Evolutionary conservation across 768 basidiomycete species (phyloP), one percentile per base, ranked within the genome.

Genomic region (Tricholomella constricta): DNA sequence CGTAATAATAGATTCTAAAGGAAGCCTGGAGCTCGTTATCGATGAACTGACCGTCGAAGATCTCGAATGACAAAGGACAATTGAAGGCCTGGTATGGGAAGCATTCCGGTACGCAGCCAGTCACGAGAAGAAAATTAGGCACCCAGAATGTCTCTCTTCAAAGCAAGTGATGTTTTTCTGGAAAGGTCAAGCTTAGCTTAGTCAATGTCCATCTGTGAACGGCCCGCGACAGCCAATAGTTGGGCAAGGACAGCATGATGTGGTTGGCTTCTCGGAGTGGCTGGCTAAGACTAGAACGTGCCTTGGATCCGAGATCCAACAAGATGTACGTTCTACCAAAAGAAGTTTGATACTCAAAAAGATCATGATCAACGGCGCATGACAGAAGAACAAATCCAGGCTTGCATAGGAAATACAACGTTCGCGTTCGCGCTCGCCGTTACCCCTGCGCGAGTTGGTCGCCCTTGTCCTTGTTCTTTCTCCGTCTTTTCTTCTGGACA

Each of bases 401-500:
- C n/a, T n/a, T n/a, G n/a, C n/a, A 20, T 41, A 23, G 12, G 19
- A 27, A 4, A n/a, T 6, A 15, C 25, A 29, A 23, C 5, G 41
- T 17, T 6, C 5, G 23, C 3, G 10, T n/a, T 4, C 23, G 25
- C 37, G 14, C 3, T n/a, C 8, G 25, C n/a, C 10, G 15, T 15
- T 14, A 42, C 9, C 26, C 26, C 4, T 49, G 35, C 4, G 12
- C 32, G 29, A 41, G 47, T 17, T 20, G 22, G 4, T 20, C 26
- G 0, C 55, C 57, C 25, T 60, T 65, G 25, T 53, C 57, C 25
- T 60, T 65, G 25, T 53, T 62, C 56, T 66, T 68, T 44, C 66
- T 69, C 29, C 65, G 61, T 43, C 66, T 67, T 61, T 70, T 70
- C 49, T 70, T 69, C 48, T 63, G 64, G 1, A 57, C 55, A 43